These are phyloP conservation scores for Talaromyces piceae DNA, from an alignment of 2,329 filamentous ascomycete species.

Conservation along the genomic window DNA sequence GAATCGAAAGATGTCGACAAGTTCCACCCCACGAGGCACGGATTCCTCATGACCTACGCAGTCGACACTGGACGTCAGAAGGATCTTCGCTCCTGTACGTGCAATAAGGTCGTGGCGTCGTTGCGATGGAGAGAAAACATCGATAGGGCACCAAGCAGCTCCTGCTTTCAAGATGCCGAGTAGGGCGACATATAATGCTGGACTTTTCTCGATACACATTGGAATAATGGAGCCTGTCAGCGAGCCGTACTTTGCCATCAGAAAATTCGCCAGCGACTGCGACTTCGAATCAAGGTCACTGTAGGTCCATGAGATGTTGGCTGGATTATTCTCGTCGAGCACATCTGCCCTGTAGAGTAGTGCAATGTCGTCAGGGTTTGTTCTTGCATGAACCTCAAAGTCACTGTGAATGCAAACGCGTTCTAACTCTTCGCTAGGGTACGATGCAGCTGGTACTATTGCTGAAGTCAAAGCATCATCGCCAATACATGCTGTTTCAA, in stretches of 20 bases:
- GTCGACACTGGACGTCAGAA: slow-evolving; percentile 21
- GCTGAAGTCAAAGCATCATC: slow-evolving; percentile 11
- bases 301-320: slow-evolving; percentile 26
- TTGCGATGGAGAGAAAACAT: slow-evolving; percentile 31
- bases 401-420: slow-evolving; percentile 16
- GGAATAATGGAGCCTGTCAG: slow-evolving; percentile 16
- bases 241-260: slow-evolving; percentile 20
- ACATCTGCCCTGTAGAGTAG: slow-evolving; percentile 24
- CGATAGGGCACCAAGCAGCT: slow-evolving; percentile 27
- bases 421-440: slow-evolving; percentile 11
- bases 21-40: slow-evolving; percentile 20
- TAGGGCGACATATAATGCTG: neutral
- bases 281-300: slow-evolving; percentile 29
- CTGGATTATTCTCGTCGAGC: slow-evolving; percentile 13
- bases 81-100: slow-evolving; percentile 24
- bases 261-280: slow-evolving; percentile 23
- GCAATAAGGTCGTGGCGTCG: slow-evolving; percentile 33
- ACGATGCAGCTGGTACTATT: slow-evolving; percentile 9
- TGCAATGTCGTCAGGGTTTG: slow-evolving; percentile 19
- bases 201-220: slow-evolving; percentile 5
- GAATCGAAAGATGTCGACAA: slow-evolving; percentile 20
- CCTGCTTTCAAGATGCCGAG: slow-evolving; percentile 7
- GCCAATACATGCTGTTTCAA: slow-evolving; percentile 11
- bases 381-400: slow-evolving; percentile 22
- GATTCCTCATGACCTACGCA: slow-evolving; percentile 17